Percentiles rank a stretch among this genome's conserved stretches.
These are phyloP conservation scores for Cucurbita ficifolia DNA, from an alignment of 306 rosid genomes.

Conservation along the genomic window DNA sequence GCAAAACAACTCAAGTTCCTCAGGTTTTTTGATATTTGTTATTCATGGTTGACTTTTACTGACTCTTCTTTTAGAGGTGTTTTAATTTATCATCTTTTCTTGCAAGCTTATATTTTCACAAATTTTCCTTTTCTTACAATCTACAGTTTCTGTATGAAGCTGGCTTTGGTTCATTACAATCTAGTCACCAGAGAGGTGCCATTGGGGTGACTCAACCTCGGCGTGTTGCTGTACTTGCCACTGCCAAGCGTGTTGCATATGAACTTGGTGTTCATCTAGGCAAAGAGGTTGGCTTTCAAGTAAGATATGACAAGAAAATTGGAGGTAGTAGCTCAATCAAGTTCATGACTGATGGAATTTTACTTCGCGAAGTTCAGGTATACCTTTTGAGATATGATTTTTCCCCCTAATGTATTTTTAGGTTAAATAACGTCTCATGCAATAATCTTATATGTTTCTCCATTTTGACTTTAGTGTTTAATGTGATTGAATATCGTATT, in stretches of 20 bases:
- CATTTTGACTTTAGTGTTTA: neutral
- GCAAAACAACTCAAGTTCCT: slow-evolving; percentile 98
- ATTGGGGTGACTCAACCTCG: slow-evolving; percentile 97
- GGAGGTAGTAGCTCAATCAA: slow-evolving; percentile 74
- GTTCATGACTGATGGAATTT: slow-evolving; percentile 95
- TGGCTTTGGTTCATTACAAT: slow-evolving; percentile 65
- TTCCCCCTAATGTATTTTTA: neutral
- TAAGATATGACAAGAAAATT: slow-evolving; percentile 74
- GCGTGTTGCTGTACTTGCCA: slow-evolving; percentile 87
- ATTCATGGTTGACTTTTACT: neutral
- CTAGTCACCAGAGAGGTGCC: slow-evolving; percentile 30
- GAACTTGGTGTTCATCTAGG: slow-evolving; percentile 76
- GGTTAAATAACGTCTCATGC: neutral
- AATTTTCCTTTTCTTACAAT: neutral
- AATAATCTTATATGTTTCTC: neutral
- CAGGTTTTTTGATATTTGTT: slow-evolving; percentile 33
- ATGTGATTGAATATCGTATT: neutral
- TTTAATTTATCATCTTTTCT: neutral
- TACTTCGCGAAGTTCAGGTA: slow-evolving; percentile 90
- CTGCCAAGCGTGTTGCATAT: slow-evolving; percentile 82
- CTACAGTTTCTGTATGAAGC: slow-evolving; percentile 78
- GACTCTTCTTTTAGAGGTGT: neutral
- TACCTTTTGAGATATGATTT: slow-evolving; percentile 5
- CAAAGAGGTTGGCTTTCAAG: slow-evolving; percentile 84
- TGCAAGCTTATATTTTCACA: neutral